Conservation (phyloP, 495 filamentous ascomycete genomes). For the Aspergillus homomorphus region DNA sequence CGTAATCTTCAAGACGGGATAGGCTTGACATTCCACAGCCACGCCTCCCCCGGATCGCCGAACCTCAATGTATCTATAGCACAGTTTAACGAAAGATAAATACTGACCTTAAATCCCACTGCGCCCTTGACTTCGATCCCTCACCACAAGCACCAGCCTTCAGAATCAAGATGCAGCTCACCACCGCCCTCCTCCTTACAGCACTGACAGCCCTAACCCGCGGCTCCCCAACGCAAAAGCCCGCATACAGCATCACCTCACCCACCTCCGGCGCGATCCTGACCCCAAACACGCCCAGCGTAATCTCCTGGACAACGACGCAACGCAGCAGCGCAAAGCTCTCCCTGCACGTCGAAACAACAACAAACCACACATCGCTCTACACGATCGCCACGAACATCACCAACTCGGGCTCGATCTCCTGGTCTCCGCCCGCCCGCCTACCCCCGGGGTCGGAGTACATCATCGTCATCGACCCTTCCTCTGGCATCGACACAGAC, state of each 20-base stretch:
- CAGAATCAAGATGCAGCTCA: not conserved
- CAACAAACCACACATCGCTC: not conserved
- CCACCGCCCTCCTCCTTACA: not conserved
- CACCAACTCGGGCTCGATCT: slow-evolving; percentile 5
- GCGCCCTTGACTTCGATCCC: too few species aligned
- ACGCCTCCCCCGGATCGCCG: not conserved
- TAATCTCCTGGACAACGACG: not conserved
- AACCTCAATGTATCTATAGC: not conserved
- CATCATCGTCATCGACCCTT: not conserved
- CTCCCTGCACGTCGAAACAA: slow-evolving; percentile 1
- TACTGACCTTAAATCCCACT: too few species aligned
- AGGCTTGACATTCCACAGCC: not conserved
- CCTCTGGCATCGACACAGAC: not conserved
- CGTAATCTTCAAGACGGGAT: not conserved
- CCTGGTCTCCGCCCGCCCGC: slow-evolving; percentile 2
- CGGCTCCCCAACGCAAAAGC: not conserved
- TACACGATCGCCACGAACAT: slow-evolving; percentile 4
- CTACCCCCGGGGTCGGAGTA: not conserved
- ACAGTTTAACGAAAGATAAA: not conserved
- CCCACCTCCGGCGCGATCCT: not conserved
- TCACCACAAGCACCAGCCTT: not conserved
- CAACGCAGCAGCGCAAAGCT: not conserved
- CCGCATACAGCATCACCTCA: not conserved
- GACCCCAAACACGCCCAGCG: not conserved
- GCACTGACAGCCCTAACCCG: not conserved